A percentile compares a stretch with the other conserved stretches of the same genome.
Evolutionary conservation across 306 rosid genomes (phyloP).

Genomic region (Rosa rugosa): DNA sequence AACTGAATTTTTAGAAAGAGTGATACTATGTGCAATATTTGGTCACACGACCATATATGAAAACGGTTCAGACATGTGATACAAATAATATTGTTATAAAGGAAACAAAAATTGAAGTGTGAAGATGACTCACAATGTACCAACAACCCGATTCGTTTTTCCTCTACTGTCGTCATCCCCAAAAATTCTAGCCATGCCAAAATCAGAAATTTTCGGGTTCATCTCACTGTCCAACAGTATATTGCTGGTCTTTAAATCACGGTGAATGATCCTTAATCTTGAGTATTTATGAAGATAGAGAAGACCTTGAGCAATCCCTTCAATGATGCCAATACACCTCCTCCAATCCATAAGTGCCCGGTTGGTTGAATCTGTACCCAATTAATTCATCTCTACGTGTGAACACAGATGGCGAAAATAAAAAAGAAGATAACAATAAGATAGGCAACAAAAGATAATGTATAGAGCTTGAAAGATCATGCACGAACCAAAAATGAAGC

Average conservation of each 20-base stretch:
- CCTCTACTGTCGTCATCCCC: constrained; percentile 5
- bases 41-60: not conserved
- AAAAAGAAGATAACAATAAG: not conserved
- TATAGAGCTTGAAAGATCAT: not conserved
- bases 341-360: constrained; percentile 11
- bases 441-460: not conserved
- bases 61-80: not conserved
- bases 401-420: not conserved
- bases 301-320: constrained; percentile 24
- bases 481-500: not conserved
- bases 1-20: not conserved
- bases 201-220: constrained; percentile 18
- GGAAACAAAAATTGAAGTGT: not conserved
- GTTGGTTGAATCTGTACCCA: constrained; percentile 1
- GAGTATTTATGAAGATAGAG: constrained; percentile 23
- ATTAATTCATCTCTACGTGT: not conserved
- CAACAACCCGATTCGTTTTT: constrained; percentile 13
- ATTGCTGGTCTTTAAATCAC: constrained; percentile 16
- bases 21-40: too few species aligned
- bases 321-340: constrained; percentile 2
- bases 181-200: constrained; percentile 19
- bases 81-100: not conserved
- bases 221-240: constrained; percentile 8
- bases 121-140: constrained; percentile 17
- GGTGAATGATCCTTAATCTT: constrained; percentile 22